Evolutionary conservation across 2,329 filamentous ascomycete species (phyloP), one percentile per base, ranked within the genome.

Genomic region (Pseudogymnoascus sp.): DNA sequence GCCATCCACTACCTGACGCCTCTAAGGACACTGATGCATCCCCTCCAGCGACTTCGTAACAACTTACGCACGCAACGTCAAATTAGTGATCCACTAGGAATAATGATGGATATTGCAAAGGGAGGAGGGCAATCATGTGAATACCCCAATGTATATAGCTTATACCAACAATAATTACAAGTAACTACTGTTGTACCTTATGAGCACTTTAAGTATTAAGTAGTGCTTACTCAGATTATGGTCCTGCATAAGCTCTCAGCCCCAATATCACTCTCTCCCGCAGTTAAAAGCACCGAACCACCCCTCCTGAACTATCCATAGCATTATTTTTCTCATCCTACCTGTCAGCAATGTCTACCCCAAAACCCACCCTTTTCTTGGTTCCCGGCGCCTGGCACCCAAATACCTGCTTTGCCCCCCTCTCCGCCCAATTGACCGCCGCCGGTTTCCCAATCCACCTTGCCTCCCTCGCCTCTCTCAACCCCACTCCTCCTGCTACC

Each of bases 311-410:
- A 44, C 10, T 25, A 44, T 27, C 21, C 21, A 13, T 44, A 17
- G 13, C 41, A 21, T 42, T 42, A 15, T 25, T 17, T 9, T 42
- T 17, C 39, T 12, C 21, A 42, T 12, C 17, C 17, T 5, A 42
- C 5, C 9, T 42, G 25, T 12, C 41, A 44, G 12, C 10, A 27
- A 44, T 44, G 41, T 27, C 41, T 12, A 8, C 10, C 41, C 41
- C 41, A 27, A 62, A 65, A 31, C 74, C 75, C 42, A 75, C 74
- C 8, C 68, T 82, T 0, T 63, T 83, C 62, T 74, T 82, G 17
- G 72, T 83, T 0, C 79, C 74, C 1, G 80, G 80, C 4, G 73
- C 78, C 27, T 81, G 80, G 79, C 80, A 82, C 62, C 21, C 41
- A 44, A 44, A 44, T 21, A 27, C 41, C 21, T 44, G 41, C 21